Base-by-base conservation (phyloP, 331 rosid species). In the Quercus tomentella region DNA sequence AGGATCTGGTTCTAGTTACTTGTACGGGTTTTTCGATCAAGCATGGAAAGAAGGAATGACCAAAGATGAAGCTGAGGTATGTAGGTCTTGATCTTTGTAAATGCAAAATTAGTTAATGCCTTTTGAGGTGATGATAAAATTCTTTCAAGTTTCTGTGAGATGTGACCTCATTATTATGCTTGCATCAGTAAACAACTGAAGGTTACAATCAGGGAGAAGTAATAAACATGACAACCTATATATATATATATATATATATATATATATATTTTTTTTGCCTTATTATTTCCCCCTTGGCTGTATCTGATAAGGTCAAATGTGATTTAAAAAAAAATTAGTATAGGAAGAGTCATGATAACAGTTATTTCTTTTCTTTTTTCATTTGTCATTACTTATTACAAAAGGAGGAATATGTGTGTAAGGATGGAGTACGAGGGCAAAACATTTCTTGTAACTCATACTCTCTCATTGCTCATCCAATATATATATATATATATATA, bases 21-120 rank as follows among this genome's bases (percentile, higher is more conserved):
- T 96, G 86, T 96, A 93, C 80, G 99, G 98, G 2, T 96, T 96
- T 86, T 93, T 90, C 65, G 99, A 93, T 76, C 98, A 96, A 81
- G 99, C 91, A 20, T 96, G 99, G 99, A 96, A 75, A 87, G 98
- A 96, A 57, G 99, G 97, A 84, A 93, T 91, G 99, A 96, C 93
- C 76, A 92, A 87, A 86, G 98, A 96, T 7, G 99, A 96, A 87
- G 98, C 99, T n/a, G 99, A 96, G 97, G 99, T 93, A 86, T 84
- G 83, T 70, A 28, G 77, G 71, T 75, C 65, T 81, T 62, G 28
- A 31, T 78, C 55, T 30, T 76, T 77, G 72, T 33, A 23, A 70
- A 41, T 76, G 73, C 76, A 51, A 54, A 20, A 58, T 56, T 17
- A 26, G 54, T 61, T 73, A 28, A n/a, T 56, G 28, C 23, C 71